Conservation (phyloP, 139 green algal species). For the Haematococcus sp. region DNA sequence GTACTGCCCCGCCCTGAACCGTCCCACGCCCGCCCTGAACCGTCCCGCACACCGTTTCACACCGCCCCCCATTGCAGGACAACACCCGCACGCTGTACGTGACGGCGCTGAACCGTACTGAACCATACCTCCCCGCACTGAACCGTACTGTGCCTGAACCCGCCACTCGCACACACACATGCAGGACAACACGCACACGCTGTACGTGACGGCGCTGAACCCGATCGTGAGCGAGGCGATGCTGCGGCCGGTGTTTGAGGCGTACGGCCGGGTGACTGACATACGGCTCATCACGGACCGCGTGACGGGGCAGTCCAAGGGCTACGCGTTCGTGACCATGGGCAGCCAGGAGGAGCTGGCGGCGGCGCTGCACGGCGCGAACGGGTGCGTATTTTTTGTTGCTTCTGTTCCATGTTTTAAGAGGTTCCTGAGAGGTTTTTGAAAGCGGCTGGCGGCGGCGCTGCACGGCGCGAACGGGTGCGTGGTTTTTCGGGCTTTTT, state of each 20-base stretch:
- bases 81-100: slow-evolving; percentile 67
- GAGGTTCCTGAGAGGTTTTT: neutral
- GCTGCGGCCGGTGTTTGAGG: slow-evolving; percentile 64
- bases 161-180: too few relatives aligned
- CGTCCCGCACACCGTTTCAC: too few relatives aligned
- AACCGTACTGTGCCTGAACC: too few relatives aligned
- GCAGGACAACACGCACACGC: slow-evolving; percentile 37
- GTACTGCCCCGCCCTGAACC: too few relatives aligned
- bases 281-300: slow-evolving; percentile 47
- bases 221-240: slow-evolving; percentile 38
- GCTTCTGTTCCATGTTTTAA: neutral
- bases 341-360: slow-evolving; percentile 6
- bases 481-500: neutral
- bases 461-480: slow-evolving; percentile 6
- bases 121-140: too few relatives aligned
- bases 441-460: slow-evolving; percentile 11
- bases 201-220: slow-evolving; percentile 71
- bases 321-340: slow-evolving; percentile 58
- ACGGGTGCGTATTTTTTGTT: neutral
- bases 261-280: slow-evolving; percentile 26
- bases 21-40: too few relatives aligned
- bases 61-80: too few relatives aligned
- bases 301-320: slow-evolving; percentile 43
- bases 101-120: slow-evolving; percentile 58
- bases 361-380: slow-evolving; percentile 8